These are phyloP conservation scores for Claviceps sp. DNA, from an alignment of 2,329 filamentous ascomycete species.

Conservation along the genomic window DNA sequence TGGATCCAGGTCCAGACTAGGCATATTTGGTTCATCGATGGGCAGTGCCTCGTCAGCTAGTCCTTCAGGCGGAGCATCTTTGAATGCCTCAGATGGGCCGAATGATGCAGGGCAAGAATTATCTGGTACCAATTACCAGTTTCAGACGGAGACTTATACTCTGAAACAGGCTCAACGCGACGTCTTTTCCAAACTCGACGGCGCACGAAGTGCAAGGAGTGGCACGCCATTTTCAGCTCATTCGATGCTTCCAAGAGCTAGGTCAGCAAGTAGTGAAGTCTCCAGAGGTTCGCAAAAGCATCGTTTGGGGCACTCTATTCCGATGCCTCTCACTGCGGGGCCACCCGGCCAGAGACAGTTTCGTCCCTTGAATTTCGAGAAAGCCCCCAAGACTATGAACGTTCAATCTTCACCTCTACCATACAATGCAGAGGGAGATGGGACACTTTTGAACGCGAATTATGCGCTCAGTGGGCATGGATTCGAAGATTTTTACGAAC, in stretches of 20 bases:
- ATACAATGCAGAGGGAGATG: conserved; percentile 12
- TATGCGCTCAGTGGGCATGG: conserved; percentile 12
- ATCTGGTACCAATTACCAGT: background rate
- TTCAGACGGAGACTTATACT: background rate
- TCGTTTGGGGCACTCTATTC: conserved; percentile 26
- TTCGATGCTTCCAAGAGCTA: background rate
- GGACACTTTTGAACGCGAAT: conserved; percentile 11
- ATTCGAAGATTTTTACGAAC: conserved; percentile 8
- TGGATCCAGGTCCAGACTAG: conserved; percentile 14
- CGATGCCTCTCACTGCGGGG: conserved; percentile 39
- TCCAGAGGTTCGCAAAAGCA: conserved; percentile 9
- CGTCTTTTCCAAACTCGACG: conserved; percentile 1
- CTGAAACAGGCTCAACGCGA: conserved; percentile 1
- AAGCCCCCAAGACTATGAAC: conserved; percentile 19
- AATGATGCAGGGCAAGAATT: background rate
- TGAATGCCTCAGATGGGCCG: background rate
- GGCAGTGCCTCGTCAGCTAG: background rate
- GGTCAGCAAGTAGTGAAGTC: background rate
- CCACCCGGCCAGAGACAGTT: conserved; percentile 40
- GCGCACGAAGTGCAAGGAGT: background rate
- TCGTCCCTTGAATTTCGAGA: conserved; percentile 29
- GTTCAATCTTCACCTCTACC: conserved; percentile 2
- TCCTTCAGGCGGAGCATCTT: background rate
- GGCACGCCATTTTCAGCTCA: background rate
- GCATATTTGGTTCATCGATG: conserved; percentile 3